Base-by-base conservation (phyloP, 306 rosid genomes). In the Inga oerstediana region DNA sequence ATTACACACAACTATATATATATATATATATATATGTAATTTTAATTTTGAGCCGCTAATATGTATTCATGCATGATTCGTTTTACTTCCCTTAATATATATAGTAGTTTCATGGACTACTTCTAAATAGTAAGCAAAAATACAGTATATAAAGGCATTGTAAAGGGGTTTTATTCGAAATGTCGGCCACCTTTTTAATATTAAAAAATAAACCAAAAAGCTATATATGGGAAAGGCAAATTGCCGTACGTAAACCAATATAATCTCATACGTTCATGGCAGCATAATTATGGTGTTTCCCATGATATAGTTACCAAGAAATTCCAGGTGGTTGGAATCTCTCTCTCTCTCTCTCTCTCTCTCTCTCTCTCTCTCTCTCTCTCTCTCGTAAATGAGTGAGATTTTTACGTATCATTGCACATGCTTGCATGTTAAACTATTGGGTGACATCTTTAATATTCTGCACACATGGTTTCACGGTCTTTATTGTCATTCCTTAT, bases 161-260 rank as follows among this genome's bases (percentile, higher is more conserved):
- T 12, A 22, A 41, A 32, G 85, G 80, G 89, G 49, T 87, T 79
- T 83, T 88, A 90, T 90, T 92, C 94, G 54, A 84, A 79, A 65
- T 87, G 95, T 90, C 91, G 84, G 88, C 86, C 85, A 84, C 86
- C 79, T 56, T 75, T 89, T 77, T 19, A 20, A 58, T 58, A 54
- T 4, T 19, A 17, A 54, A 17, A 17, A 54, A 54, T 19, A 20
- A 7, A 2, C 3, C 2, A 2, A 16, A 86, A 49, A 68, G 85
- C 58, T 27, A 20, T 71, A n/a, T 44, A 39, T 11, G 56, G 77
- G 78, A 84, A 79, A 75, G 46, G 43, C 37, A 79, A 81, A 77
- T 24, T 82, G 81, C 73, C 86, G 86, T 84, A 84, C 86, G 77
- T 44, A 83, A 80, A 79, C n/a, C 20, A 78, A 27, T 27, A 27